Conservation (phyloP, 1,284 basidiomycete species). For the Microbotryomycetes sp. region DNA sequence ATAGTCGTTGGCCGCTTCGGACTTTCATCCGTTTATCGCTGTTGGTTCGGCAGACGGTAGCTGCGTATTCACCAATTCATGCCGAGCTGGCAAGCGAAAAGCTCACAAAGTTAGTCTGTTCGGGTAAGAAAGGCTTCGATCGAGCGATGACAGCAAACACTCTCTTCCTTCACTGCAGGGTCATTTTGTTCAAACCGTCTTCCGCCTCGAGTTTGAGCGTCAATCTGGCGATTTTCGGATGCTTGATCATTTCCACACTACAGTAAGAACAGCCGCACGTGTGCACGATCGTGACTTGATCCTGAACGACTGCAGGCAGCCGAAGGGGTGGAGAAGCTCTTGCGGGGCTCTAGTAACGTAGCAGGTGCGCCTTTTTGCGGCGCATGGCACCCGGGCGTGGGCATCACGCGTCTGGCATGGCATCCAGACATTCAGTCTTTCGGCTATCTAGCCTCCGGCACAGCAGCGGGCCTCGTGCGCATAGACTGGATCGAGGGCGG, state of each 20-base stretch:
- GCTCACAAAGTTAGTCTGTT: slow-evolving; percentile 54
- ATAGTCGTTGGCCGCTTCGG: slow-evolving; percentile 65
- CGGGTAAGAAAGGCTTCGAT: neutral
- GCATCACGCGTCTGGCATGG: slow-evolving; percentile 69
- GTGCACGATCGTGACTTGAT: neutral
- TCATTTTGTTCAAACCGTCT: slow-evolving; percentile 61
- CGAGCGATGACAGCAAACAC: neutral
- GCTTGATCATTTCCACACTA: slow-evolving; percentile 61
- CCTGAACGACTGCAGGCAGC: too few relatives aligned
- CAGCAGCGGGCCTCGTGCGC: slow-evolving; percentile 72
- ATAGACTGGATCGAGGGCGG: slow-evolving; percentile 52
- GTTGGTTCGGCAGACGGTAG: slow-evolving; percentile 74
- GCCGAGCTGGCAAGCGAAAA: slow-evolving; percentile 58
- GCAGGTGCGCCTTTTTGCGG: neutral
- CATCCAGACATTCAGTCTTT: slow-evolving; percentile 62
- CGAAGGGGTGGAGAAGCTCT: neutral
- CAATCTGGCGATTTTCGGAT: slow-evolving; percentile 65
- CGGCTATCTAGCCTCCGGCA: slow-evolving; percentile 64
- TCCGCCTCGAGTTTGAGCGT: slow-evolving; percentile 75
- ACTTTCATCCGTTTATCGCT: slow-evolving; percentile 77
- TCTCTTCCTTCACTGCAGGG: neutral
- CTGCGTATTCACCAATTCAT: slow-evolving; percentile 58
- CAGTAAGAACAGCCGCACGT: neutral
- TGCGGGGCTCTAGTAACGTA: too few relatives aligned
- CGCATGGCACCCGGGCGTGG: slow-evolving; percentile 67